These are phyloP conservation scores for Chondrostereum purpureum DNA, from an alignment of 1,284 basidiomycete genomes.

Conservation along the genomic window DNA sequence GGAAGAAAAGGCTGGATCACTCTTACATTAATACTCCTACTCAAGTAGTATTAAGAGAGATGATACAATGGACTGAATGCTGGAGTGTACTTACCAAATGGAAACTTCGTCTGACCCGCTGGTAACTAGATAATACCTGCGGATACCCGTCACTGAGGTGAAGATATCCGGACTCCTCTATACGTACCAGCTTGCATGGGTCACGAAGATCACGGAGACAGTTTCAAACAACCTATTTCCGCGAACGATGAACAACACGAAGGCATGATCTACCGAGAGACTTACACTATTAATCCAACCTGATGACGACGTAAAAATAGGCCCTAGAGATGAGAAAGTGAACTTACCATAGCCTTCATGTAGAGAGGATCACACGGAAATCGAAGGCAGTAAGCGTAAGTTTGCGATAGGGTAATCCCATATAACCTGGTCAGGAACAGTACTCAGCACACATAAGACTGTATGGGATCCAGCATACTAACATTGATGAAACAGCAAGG, in stretches of 20 bases:
- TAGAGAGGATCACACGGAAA: constrained; percentile 22
- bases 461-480: constrained; percentile 1
- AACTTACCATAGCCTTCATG: constrained; percentile 23
- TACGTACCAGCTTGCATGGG: constrained; percentile 23
- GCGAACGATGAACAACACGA: neutral
- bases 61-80: neutral
- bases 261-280: neutral
- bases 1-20: neutral
- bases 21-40: constrained; percentile 26
- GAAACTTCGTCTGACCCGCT: constrained; percentile 16
- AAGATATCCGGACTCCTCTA: neutral
- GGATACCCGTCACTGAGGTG: neutral
- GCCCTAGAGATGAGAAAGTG: neutral
- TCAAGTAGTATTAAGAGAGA: no score
- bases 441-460: neutral
- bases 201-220: constrained; percentile 22
- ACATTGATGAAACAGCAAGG: constrained; percentile 25
- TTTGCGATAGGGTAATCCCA: constrained; percentile 24
- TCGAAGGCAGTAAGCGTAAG: constrained; percentile 25
- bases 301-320: no score
- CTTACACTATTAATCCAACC: constrained; percentile 23
- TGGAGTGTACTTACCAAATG: constrained; percentile 18
- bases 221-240: constrained; percentile 21
- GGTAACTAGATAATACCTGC: constrained; percentile 22
- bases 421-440: constrained; percentile 18